phyloP scores from a whole-genome alignment of 257 asterid genomes.

The Marsdenia floribunda region DNA sequence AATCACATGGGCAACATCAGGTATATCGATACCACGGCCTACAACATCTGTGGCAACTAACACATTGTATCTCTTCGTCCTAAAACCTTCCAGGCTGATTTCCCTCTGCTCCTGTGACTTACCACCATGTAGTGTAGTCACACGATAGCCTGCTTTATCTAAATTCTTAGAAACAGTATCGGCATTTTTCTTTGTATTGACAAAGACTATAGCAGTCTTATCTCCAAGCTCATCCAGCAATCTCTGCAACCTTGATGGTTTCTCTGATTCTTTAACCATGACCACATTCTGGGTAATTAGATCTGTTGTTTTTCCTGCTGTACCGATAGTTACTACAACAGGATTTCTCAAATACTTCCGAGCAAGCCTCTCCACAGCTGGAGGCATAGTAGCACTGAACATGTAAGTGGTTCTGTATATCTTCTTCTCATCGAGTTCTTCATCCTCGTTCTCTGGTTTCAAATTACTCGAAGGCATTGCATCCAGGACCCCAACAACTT shows the following conservation, averaged over 20 bases:
- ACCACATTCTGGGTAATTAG: conserved; percentile 29
- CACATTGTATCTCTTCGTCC: conserved; percentile 28
- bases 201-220: conserved; percentile 30
- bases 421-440: conserved; percentile 28
- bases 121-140: conserved; percentile 32
- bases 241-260: conserved; percentile 17
- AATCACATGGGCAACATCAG: conserved; percentile 32
- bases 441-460: conserved; percentile 33
- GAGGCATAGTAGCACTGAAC: conserved; percentile 34
- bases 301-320: conserved; percentile 27
- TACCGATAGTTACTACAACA: conserved; percentile 27
- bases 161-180: conserved; percentile 21
- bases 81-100: conserved; percentile 28
- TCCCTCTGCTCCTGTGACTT: conserved; percentile 31
- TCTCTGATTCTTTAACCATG: conserved; percentile 30
- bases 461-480: conserved; percentile 34
- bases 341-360: conserved; percentile 28
- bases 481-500: conserved; percentile 27
- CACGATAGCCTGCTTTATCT: conserved; percentile 26
- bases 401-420: conserved; percentile 27
- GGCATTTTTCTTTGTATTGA: conserved; percentile 24
- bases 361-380: conserved; percentile 32
- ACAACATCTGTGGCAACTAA: conserved; percentile 31
- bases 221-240: conserved; percentile 31
- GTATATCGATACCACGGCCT: conserved; percentile 32